A percentile compares a stretch with the other conserved stretches of the same genome.
phyloP scores from a whole-genome alignment of 805 yeast genomes.

The Kodamaea neixiangensis region DNA sequence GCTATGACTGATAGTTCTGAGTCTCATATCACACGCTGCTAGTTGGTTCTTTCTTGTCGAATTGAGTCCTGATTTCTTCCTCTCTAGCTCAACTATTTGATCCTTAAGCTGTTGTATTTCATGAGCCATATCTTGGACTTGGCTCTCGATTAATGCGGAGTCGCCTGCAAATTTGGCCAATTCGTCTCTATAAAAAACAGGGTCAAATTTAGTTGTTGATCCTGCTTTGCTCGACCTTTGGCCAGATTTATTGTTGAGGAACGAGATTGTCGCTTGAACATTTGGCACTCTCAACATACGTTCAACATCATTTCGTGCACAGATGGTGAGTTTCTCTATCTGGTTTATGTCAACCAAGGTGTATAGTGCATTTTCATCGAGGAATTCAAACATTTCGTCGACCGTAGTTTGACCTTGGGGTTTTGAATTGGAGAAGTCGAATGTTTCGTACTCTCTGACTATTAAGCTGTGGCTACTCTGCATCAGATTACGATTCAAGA shows the following conservation, averaged over 20 bases:
- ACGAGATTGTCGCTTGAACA: conserved; percentile 44
- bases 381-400: conserved; percentile 60
- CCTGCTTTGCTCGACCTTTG: conserved; percentile 39
- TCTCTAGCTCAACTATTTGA: conserved; percentile 5
- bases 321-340: conserved; percentile 60
- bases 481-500: conserved; percentile 29
- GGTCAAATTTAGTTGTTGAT: conserved; percentile 54
- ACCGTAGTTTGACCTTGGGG: conserved; percentile 49
- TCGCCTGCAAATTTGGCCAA: conserved; percentile 31
- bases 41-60: conserved; percentile 12
- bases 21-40: conserved; percentile 13
- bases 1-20: conserved; percentile 7
- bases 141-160: conserved; percentile 14
- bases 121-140: conserved; percentile 15
- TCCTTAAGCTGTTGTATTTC: conserved; percentile 13
- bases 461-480: conserved; percentile 32
- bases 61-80: conserved; percentile 8
- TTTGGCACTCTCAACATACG: conserved; percentile 31
- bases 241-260: conserved; percentile 48
- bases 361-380: conserved; percentile 55
- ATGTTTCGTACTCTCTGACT: conserved; percentile 56
- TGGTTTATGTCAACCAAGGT: conserved; percentile 62
- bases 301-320: conserved; percentile 55
- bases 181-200: conserved; percentile 45
- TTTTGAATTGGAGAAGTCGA: conserved; percentile 49